These are phyloP conservation scores for Podaxis sp. DNA, from an alignment of 768 basidiomycete species.

Conservation along the genomic window DNA sequence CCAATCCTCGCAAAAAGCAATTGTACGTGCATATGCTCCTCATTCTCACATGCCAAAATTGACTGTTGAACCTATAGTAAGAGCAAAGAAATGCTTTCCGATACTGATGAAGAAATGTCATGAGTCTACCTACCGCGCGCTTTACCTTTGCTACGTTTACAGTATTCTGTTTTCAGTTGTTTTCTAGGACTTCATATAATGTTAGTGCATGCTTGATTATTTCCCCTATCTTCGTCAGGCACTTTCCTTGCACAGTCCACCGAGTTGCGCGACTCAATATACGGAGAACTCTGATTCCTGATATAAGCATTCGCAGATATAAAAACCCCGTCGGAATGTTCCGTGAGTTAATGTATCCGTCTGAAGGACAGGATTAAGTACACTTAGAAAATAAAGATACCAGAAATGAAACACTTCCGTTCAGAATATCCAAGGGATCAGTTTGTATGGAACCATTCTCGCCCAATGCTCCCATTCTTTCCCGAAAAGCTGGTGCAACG, in stretches of 20 bases:
- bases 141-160: background rate
- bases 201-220: background rate
- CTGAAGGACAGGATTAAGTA: background rate
- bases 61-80: conserved; percentile 49
- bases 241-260: background rate
- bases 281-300: background rate
- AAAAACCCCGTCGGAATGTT: background rate
- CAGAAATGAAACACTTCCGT: background rate
- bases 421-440: conserved; percentile 48
- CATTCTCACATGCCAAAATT: conserved; percentile 7
- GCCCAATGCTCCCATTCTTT: conserved; percentile 45
- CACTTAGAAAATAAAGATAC: background rate
- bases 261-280: background rate
- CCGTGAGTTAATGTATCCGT: background rate
- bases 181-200: background rate
- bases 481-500: conserved; percentile 38
- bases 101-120: conserved; percentile 84
- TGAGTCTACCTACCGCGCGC: conserved; percentile 26
- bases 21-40: conserved; percentile 47
- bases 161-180: background rate
- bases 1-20: conserved; percentile 73
- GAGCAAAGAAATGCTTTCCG: conserved; percentile 84
- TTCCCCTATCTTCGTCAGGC: background rate
- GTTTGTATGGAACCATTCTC: conserved; percentile 40
- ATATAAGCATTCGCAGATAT: background rate